Evolutionary conservation across 1,284 basidiomycete species (phyloP).

Genomic region (Tetrapyrgos nigripes): DNA sequence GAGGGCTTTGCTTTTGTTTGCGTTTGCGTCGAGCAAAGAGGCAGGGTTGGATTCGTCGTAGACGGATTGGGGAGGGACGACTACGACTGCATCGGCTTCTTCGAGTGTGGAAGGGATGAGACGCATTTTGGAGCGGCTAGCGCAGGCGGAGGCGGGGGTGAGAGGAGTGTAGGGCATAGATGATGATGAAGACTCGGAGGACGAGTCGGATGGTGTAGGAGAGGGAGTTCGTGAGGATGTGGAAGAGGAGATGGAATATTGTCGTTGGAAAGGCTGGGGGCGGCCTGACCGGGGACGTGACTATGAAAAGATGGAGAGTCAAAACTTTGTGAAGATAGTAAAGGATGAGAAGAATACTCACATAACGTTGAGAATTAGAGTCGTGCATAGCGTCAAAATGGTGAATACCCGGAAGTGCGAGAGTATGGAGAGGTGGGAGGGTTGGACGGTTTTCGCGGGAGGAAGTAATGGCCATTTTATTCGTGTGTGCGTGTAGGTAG

Average conservation of each 20-base stretch:
- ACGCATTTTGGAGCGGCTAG: slow-evolving; percentile 22
- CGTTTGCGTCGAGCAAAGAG: slow-evolving; percentile 15
- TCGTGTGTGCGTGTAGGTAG: slow-evolving; percentile 20
- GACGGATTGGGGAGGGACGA: slow-evolving; percentile 43
- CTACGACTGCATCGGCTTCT: slow-evolving; percentile 59
- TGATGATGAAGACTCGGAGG: slow-evolving; percentile 1
- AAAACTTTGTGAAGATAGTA: neutral
- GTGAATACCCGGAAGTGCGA: slow-evolving; percentile 37
- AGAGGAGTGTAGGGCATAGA: slow-evolving; percentile 4
- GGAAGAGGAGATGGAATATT: slow-evolving; percentile 30
- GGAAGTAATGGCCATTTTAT: slow-evolving; percentile 39
- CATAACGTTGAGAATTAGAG: slow-evolving; percentile 32
- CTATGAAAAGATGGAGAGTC: neutral
- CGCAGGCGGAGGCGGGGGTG: neutral
- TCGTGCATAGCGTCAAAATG: slow-evolving; percentile 33
- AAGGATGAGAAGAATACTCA: slow-evolving; percentile 20
- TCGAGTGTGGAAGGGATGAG: slow-evolving; percentile 56
- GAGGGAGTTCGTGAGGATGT: slow-evolving; percentile 51
- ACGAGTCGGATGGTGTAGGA: slow-evolving; percentile 33
- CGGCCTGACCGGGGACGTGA: slow-evolving; percentile 25
- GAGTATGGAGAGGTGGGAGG: slow-evolving; percentile 62
- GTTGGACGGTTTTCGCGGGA: slow-evolving; percentile 48
- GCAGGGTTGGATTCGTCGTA: slow-evolving; percentile 1
- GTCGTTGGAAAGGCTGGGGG: slow-evolving; percentile 7
- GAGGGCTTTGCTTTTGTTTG: slow-evolving; percentile 31